These are phyloP conservation scores for Gossypium ekmanianum DNA, from an alignment of 345 rosid genomes.

Conservation along the genomic window DNA sequence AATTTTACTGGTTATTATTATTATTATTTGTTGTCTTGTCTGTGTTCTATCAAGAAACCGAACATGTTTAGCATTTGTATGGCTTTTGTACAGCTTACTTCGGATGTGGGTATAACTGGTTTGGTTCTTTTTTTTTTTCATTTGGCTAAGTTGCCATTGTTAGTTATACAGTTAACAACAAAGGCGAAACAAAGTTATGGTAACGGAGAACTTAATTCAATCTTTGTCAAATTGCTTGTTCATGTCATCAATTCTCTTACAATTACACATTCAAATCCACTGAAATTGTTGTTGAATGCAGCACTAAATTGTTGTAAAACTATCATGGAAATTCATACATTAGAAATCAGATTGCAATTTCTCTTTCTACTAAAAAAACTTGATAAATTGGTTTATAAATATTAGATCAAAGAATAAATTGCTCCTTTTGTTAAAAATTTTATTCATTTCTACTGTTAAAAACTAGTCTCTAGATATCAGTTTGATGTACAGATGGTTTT, in stretches of 20 bases:
- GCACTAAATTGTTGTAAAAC: too few species aligned
- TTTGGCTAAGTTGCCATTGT: background rate
- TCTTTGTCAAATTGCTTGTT: background rate
- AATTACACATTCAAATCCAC: background rate
- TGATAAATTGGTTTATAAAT: too few species aligned
- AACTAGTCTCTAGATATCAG: too few species aligned
- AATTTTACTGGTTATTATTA: conserved; percentile 17
- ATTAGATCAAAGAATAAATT: too few species aligned
- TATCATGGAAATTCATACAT: too few species aligned
- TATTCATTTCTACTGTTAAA: too few species aligned
- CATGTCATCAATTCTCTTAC: background rate
- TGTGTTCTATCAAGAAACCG: background rate
- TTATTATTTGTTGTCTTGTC: too few species aligned
- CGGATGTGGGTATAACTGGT: background rate
- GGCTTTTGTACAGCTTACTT: conserved; percentile 1
- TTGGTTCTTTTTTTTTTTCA: background rate
- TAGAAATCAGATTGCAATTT: too few species aligned
- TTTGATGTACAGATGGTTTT: too few species aligned
- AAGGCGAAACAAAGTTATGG: background rate
- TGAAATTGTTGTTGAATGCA: too few species aligned
- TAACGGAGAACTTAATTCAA: background rate
- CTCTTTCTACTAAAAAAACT: too few species aligned
- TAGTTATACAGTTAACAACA: background rate
- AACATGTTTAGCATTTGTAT: background rate
- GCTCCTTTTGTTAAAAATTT: too few species aligned